These are phyloP conservation scores for Fonsecaea nubica DNA, from an alignment of 2,329 filamentous ascomycete species.

Conservation along the genomic window DNA sequence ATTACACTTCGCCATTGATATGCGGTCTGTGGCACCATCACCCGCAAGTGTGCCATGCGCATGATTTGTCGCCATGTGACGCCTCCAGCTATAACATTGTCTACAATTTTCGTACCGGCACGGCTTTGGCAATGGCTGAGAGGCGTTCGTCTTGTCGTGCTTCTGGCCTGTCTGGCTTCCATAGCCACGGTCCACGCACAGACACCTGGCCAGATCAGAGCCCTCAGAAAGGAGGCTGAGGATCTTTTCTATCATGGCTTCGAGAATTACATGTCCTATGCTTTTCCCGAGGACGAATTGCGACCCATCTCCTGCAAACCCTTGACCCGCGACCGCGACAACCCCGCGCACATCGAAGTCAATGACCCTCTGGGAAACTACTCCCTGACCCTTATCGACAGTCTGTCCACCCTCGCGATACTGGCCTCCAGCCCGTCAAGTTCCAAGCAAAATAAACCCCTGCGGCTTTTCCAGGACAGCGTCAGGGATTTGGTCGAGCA, in stretches of 20 bases:
- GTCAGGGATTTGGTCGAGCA: constrained; percentile 76
- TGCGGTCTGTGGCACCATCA: constrained; percentile 18
- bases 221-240: constrained; percentile 54
- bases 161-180: constrained; percentile 27
- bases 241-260: constrained; percentile 97
- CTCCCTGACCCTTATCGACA: constrained; percentile 93
- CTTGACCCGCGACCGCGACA: constrained; percentile 79
- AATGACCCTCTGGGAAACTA: constrained; percentile 98
- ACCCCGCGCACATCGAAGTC: constrained; percentile 80
- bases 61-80: constrained; percentile 33
- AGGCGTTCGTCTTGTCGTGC: constrained; percentile 21
- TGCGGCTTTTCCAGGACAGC: constrained; percentile 79
- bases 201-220: constrained; percentile 30
- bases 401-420: constrained; percentile 90
- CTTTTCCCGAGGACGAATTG: constrained; percentile 95
- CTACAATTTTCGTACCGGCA: background rate
- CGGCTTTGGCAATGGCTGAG: constrained; percentile 28
- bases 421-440: constrained; percentile 73
- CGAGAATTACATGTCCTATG: constrained; percentile 90
- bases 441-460: constrained; percentile 65
- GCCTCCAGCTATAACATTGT: constrained; percentile 23
- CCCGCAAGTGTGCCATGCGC: constrained; percentile 34
- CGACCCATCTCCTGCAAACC: constrained; percentile 84
- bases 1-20: constrained; percentile 19
- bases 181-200: constrained; percentile 29